Conservation (phyloP, 176 grass and related monocot species). For the Ensete glaucum region DNA sequence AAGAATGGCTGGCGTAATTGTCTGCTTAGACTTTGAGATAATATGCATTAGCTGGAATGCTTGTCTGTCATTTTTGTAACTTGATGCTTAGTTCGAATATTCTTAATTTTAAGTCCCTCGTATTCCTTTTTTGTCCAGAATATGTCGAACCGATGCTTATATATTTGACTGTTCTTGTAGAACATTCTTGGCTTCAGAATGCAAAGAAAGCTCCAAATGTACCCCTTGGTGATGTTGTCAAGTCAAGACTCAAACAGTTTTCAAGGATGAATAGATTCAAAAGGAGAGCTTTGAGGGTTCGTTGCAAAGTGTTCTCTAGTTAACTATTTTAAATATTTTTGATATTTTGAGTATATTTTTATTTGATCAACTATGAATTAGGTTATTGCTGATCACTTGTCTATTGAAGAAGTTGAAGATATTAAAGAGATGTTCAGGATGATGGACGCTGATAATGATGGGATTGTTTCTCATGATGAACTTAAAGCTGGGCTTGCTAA, state of each 20-base stretch:
- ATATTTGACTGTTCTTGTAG: slow-evolving; percentile 29
- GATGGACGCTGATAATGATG: slow-evolving; percentile 94
- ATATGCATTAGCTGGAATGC: not conserved
- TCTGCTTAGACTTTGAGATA: not conserved
- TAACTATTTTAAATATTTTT: not conserved
- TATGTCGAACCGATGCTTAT: not conserved
- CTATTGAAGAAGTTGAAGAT: slow-evolving; percentile 91
- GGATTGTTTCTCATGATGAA: slow-evolving; percentile 84
- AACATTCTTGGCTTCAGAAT: slow-evolving; percentile 89
- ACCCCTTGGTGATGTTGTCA: slow-evolving; percentile 95
- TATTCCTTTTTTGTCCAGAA: not conserved
- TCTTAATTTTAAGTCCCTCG: slow-evolving; percentile 1
- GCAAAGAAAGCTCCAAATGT: slow-evolving; percentile 97
- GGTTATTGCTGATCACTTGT: slow-evolving; percentile 98
- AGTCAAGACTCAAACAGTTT: slow-evolving; percentile 99
- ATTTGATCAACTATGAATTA: slow-evolving; percentile 24
- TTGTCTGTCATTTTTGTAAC: not conserved
- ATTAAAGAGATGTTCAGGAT: slow-evolving; percentile 98
- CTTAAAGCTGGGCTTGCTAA: slow-evolving; percentile 75
- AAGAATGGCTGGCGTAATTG: not conserved
- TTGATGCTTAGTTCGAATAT: not conserved
- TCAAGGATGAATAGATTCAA: slow-evolving; percentile 99
- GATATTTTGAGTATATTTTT: not conserved
- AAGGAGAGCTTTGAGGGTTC: slow-evolving; percentile 88
- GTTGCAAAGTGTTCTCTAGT: slow-evolving; percentile 16